Base-by-base conservation (phyloP, 2,329 filamentous ascomycete genomes). In the Arthrobotrys entomopaga region DNA sequence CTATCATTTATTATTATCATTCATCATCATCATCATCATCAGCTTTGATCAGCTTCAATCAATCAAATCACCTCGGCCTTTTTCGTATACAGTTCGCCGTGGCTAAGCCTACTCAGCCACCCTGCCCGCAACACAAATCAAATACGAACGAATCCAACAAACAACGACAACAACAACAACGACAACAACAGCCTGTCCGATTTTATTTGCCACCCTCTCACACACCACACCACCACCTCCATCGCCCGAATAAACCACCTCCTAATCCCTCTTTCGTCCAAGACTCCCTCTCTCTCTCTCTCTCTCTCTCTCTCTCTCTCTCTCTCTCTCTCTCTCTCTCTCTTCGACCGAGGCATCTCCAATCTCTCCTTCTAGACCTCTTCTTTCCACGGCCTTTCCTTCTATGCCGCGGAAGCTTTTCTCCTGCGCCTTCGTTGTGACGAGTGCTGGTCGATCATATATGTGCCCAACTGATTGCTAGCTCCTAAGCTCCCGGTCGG, bases 361-460 rank as follows among this genome's bases (percentile, higher is more conserved):
- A 11, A 8, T 29, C 22, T 53, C 49, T 15, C 22, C 22, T 20
- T 26, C 49, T 26, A n/a, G n/a, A n/a, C n/a, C n/a, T 20, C 49
- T 20, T 53, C 49, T 53, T 29, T n/a, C n/a, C n/a, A n/a, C n/a
- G n/a, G n/a, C 19, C 13, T 42, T 6, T 42, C 10, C n/a, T 42
- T 57, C 15, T 38, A 42, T 42, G 11, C 40, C n/a, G 11, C 40
- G 11, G n/a, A 10, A 26, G 7, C 50, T 34, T 19, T 19, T 26
- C 11, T 20, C 53, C 38, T 57, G 53, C 53, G 53, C 53, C 53
- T 57, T 57, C 22, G 6, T 16, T 22, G 13, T 56, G 24, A 56
- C 52, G 52, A 56, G 40, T 43, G 10, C 10, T 26, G 13, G 34
- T 40, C 52, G 2, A 19, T 20, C 29, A 11, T 56, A 38, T 13